Evolutionary conservation across 164 flowering plant species (phyloP), one percentile per base, ranked within the genome.

Genomic region (Echeveria elegans): DNA sequence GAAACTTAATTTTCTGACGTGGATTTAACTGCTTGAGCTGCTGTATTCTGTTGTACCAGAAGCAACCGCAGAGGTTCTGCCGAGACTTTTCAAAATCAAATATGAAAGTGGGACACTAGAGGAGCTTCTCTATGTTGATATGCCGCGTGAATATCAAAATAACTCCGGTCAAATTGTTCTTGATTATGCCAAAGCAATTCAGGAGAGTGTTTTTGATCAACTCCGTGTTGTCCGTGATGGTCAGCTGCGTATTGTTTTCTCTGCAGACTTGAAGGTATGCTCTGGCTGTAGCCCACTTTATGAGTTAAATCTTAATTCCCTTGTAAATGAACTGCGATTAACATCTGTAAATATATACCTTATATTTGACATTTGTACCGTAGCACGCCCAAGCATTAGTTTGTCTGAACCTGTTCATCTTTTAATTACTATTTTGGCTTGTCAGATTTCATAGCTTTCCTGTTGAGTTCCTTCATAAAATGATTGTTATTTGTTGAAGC

Each of bases 191-290:
- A 75, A 72, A 60, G 75, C 70, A n/a, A 69, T 66, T 34, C 70
- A 66, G 30, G 66, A 75, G 24, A 72, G 56, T 45, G 72, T 75
- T 5, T 75, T 72, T 67, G 71, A 72, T 14, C 65, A 69, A 41
- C 72, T 69, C 65, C 78, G 70, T n/a, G 72, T 75, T n/a, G 63
- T 69, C 26, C 75, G 72, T 31, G 78, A 72, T 68, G 78, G 78
- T 24, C 72, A 72, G 43, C 72, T 75, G 43, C 72, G 72, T 8
- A 48, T 75, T 26, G 38, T 72, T 47, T 75, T 75, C 64, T 45
- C 75, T 21, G 65, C 45, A 31, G 70, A 75, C 26, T 40, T 75
- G 9, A 75, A 75, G 78, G 78, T 72, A 28, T 37, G 37, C 12
- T 52, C 58, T 5, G 11, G 15, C 28, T 8, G 1, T 5, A 36